A percentile compares a stretch with the other conserved stretches of the same genome.
Evolutionary conservation across 768 basidiomycete species (phyloP).

Genomic region (Phylloporus sp.): DNA sequence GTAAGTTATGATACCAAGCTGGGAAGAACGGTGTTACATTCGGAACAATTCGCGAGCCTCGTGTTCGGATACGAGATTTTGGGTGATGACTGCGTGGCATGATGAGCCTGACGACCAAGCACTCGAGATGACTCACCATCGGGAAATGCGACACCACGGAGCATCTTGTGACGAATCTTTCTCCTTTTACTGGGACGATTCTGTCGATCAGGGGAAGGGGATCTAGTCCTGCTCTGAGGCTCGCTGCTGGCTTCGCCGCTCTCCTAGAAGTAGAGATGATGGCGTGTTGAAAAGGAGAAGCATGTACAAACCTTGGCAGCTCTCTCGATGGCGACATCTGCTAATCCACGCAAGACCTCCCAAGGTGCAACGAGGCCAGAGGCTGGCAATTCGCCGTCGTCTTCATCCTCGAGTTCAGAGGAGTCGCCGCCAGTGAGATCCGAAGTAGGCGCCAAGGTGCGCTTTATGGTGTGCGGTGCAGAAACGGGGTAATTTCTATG

Average conservation of each 20-base stretch:
- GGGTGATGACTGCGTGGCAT: slow-evolving; percentile 64
- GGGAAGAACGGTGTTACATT: slow-evolving; percentile 46
- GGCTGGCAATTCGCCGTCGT: slow-evolving; percentile 74
- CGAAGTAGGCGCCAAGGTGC: slow-evolving; percentile 58
- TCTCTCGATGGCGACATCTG: slow-evolving; percentile 76
- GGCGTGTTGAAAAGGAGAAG: slow-evolving; percentile 1
- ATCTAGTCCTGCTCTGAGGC: slow-evolving; percentile 69
- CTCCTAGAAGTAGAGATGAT: slow-evolving; percentile 44
- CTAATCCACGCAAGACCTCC: slow-evolving; percentile 78
- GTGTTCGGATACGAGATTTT: slow-evolving; percentile 72
- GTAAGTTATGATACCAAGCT: slow-evolving; percentile 11
- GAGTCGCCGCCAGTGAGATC: slow-evolving; percentile 76
- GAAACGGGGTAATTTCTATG: slow-evolving; percentile 34
- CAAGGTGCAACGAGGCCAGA: slow-evolving; percentile 81
- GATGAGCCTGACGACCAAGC: not conserved
- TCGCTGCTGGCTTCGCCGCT: slow-evolving; percentile 70
- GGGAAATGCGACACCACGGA: slow-evolving; percentile 62
- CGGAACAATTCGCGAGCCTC: slow-evolving; percentile 86
- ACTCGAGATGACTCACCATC: slow-evolving; percentile 51
- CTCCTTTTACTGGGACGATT: slow-evolving; percentile 66
- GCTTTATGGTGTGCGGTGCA: slow-evolving; percentile 45
- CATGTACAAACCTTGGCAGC: slow-evolving; percentile 60
- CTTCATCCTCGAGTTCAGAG: slow-evolving; percentile 82
- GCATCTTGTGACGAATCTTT: slow-evolving; percentile 62
- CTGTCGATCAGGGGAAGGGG: slow-evolving; percentile 68